phyloP scores from a whole-genome alignment of 352 stramenopile species.

The Thalassiosira allenii region DNA sequence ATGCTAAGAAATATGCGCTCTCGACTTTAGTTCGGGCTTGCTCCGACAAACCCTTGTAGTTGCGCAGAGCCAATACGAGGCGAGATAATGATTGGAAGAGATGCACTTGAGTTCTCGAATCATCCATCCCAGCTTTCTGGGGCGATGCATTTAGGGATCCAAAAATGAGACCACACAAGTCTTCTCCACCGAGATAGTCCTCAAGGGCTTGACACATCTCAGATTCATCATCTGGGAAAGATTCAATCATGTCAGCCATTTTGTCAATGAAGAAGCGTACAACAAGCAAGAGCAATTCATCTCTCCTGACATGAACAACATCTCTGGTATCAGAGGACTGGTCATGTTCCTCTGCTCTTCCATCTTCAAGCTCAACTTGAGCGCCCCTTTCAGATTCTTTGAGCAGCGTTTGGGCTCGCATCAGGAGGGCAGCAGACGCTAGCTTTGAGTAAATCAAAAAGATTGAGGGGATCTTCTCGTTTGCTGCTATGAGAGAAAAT shows the following conservation, averaged over 20 bases:
- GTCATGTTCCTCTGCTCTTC: background rate
- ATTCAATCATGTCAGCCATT: conserved; percentile 46
- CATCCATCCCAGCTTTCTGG: conserved; percentile 7
- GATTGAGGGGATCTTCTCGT: conserved; percentile 44
- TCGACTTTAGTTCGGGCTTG: conserved; percentile 31
- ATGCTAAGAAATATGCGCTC: conserved; percentile 48
- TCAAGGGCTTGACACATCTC: conserved; percentile 21
- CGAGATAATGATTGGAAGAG: conserved; percentile 42
- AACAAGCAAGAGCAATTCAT: conserved; percentile 31
- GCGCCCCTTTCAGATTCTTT: conserved; percentile 1
- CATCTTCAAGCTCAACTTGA: conserved; percentile 12
- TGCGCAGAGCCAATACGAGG: conserved; percentile 28
- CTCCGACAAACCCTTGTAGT: conserved; percentile 18
- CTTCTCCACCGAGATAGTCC: conserved; percentile 16
- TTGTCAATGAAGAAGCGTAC: conserved; percentile 63
- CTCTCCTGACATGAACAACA: conserved; percentile 7
- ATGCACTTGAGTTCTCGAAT: conserved; percentile 29
- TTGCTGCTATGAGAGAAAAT: conserved; percentile 41
- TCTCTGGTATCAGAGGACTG: background rate
- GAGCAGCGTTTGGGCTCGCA: conserved; percentile 16
- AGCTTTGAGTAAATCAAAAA: conserved; percentile 52
- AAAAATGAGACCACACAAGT: conserved; percentile 30
- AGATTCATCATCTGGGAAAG: conserved; percentile 4
- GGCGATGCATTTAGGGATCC: conserved; percentile 17
- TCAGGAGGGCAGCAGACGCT: conserved; percentile 35